Evolutionary conservation across 139 green algal genomes (phyloP), one percentile per base, ranked within the genome.

Genomic region (Deuterostichococcus epilithicus): DNA sequence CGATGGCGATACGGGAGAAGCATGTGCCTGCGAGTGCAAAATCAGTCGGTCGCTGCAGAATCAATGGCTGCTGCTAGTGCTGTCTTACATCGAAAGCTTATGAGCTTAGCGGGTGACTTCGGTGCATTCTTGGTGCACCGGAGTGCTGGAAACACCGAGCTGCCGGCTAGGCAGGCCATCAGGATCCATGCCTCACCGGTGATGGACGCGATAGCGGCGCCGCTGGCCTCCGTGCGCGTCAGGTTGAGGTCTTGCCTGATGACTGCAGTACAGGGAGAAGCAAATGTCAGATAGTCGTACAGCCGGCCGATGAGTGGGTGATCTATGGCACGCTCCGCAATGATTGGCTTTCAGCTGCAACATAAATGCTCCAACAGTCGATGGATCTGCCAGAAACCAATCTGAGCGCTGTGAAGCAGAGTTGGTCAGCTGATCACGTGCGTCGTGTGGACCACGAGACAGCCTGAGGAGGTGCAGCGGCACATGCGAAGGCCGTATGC

Each of bases 301-400:
- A 23, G 37, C 18, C 37, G 13, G 23, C 2, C 25, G 23, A n/a
- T 63, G n/a, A n/a, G n/a, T n/a, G n/a, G n/a, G 15, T 67, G 35
- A 65, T 25, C 13, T 44, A 76, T 76, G 33, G 72, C 80, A 26
- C 76, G 79, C 52, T 83, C 79, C 10, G 78, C 73, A 38, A 30
- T 42, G 15, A 76, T 67, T 8, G 5, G 28, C 63, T 20, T 66
- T 84, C 25, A 87, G 75, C 23, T 79, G 47, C 25, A 81, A 74
- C 37, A 92, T 90, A 42, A 74, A 75, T 28, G 85, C 78, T 70
- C 80, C 80, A 2, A n/a, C 75, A n/a, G 52, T 32, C 92, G 75
- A 52, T 92, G 78, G 26, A 71, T 72, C 83, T 94, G 92, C 39
- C 84, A 92, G 1, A 97, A 81, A 77, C 88, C 80, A 0, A 98